Evolutionary conservation across 768 basidiomycete species (phyloP).

Genomic region (Phlebiopsis gigantea): DNA sequence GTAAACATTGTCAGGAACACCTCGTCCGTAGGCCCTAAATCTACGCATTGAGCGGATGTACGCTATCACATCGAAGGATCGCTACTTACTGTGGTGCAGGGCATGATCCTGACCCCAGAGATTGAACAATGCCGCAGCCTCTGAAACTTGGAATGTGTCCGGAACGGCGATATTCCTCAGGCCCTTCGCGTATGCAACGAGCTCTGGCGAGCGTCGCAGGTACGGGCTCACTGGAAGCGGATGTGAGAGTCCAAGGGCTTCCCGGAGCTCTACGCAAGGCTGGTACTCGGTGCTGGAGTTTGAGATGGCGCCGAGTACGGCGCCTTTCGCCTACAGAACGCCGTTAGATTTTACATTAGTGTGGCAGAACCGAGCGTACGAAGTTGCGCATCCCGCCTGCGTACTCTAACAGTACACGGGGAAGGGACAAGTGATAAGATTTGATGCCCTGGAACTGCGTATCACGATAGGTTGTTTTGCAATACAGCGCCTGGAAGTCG

Average conservation of each 20-base stretch:
- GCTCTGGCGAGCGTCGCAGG: slow-evolving; percentile 42
- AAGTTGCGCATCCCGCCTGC: slow-evolving; percentile 65
- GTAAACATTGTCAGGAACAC: slow-evolving; percentile 74
- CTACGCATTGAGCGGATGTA: neutral
- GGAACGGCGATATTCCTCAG: slow-evolving; percentile 49
- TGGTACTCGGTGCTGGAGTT: slow-evolving; percentile 53
- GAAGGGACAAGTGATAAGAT: slow-evolving; percentile 74
- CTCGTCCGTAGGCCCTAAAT: slow-evolving; percentile 50
- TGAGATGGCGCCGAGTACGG: slow-evolving; percentile 67
- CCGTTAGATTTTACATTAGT: no score
- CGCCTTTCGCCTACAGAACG: slow-evolving; percentile 54
- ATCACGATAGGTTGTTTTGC: slow-evolving; percentile 63
- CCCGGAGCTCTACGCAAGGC: slow-evolving; percentile 57
- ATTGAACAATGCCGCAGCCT: slow-evolving; percentile 74
- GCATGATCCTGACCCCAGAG: slow-evolving; percentile 65
- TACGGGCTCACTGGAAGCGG: slow-evolving; percentile 47
- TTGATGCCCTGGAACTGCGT: slow-evolving; percentile 65
- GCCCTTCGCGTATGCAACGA: slow-evolving; percentile 52
- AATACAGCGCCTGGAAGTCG: slow-evolving; percentile 81
- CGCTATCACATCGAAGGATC: neutral
- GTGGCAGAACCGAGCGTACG: slow-evolving; percentile 42
- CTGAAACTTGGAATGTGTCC: slow-evolving; percentile 51
- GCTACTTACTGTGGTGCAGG: slow-evolving; percentile 33
- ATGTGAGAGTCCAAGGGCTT: slow-evolving; percentile 47
- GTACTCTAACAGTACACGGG: slow-evolving; percentile 73